Evolutionary conservation across 768 basidiomycete genomes (phyloP).

Genomic region (Glaciozyma antarctica): DNA sequence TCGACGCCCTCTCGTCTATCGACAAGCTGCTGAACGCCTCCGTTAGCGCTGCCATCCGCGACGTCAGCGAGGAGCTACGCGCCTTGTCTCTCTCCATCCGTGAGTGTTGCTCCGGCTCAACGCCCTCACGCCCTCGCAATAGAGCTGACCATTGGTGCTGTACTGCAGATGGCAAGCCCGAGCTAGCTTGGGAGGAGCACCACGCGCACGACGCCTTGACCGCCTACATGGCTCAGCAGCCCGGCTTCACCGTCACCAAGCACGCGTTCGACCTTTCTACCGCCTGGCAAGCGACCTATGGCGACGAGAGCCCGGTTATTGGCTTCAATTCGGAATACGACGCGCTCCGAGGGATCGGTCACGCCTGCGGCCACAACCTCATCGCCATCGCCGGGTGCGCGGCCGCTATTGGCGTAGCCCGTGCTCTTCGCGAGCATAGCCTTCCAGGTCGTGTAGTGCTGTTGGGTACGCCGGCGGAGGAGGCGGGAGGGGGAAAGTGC

Average conservation of each 20-base stretch:
- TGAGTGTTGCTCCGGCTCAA: background rate
- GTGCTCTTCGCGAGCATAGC: slow-evolving; percentile 15
- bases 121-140: too few relatives aligned
- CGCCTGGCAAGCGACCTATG: slow-evolving; percentile 30
- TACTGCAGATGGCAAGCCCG: slow-evolving; percentile 2
- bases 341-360: slow-evolving; percentile 49
- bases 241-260: slow-evolving; percentile 22
- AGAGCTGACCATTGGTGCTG: background rate
- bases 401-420: slow-evolving; percentile 10
- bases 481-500: slow-evolving; percentile 59
- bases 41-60: background rate
- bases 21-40: background rate
- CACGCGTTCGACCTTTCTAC: slow-evolving; percentile 30
- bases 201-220: background rate
- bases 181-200: background rate
- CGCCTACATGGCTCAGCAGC: background rate
- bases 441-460: slow-evolving; percentile 30
- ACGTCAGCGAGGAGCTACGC: slow-evolving; percentile 2
- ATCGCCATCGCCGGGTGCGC: slow-evolving; percentile 23
- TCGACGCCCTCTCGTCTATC: too few relatives aligned
- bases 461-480: slow-evolving; percentile 28
- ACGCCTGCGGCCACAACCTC: slow-evolving; percentile 41
- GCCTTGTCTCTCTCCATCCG: slow-evolving; percentile 1
- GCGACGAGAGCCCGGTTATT: slow-evolving; percentile 23
- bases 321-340: slow-evolving; percentile 34